A percentile compares a stretch with the other conserved stretches of the same genome.
Evolutionary conservation across 2,329 filamentous ascomycete species (phyloP).

Genomic region (Verticillium albo-atrum): DNA sequence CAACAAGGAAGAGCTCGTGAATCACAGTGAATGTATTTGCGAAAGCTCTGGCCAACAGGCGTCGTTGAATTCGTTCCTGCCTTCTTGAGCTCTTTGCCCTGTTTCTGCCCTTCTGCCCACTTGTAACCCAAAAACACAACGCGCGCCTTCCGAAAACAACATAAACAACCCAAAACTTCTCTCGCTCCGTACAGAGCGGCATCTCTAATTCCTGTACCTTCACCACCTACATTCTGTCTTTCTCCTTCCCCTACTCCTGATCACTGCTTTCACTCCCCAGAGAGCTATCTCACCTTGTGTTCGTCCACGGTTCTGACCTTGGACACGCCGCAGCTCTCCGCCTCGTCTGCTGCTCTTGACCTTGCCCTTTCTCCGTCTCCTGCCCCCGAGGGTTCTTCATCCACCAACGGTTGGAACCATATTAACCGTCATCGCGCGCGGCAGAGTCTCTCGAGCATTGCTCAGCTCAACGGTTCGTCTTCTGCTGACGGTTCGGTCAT

Average conservation of each 20-base stretch:
- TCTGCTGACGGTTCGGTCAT: constrained; percentile 38
- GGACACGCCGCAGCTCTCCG: constrained; percentile 62
- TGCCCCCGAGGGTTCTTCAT: constrained; percentile 47
- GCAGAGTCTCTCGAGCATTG: constrained; percentile 50
- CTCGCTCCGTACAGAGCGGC: no score
- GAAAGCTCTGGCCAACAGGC: not conserved
- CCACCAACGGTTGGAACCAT: constrained; percentile 52
- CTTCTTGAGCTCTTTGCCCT: not conserved
- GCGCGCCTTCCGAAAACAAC: not conserved
- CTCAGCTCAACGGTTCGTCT: constrained; percentile 30
- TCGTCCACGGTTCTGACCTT: not conserved
- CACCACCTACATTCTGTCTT: not conserved
- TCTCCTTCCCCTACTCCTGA: not conserved
- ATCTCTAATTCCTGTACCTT: no score
- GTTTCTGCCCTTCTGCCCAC: not conserved
- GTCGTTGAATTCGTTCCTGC: not conserved
- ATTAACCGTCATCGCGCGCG: constrained; percentile 66
- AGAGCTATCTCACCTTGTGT: not conserved
- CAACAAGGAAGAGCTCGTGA: not conserved
- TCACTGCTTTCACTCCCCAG: no score
- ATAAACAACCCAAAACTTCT: not conserved
- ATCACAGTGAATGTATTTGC: not conserved
- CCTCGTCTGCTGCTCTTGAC: constrained; percentile 77
- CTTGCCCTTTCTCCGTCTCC: constrained; percentile 67
- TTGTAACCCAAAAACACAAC: not conserved